Evolutionary conservation across 495 filamentous ascomycete species (phyloP).

Genomic region (Penicillium riverlandense): DNA sequence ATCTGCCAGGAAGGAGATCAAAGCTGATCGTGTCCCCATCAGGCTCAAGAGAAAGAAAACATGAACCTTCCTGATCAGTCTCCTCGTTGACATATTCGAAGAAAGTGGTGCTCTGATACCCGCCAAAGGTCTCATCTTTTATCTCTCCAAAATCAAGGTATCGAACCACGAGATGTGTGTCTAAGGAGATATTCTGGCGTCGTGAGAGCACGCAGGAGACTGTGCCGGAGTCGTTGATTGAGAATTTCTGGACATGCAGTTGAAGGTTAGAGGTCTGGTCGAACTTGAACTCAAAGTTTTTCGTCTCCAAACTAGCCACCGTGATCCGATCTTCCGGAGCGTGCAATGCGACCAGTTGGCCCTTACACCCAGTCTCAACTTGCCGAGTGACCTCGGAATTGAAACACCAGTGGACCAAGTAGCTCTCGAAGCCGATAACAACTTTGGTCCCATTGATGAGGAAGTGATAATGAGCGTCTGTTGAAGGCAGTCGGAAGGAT

Average conservation of each 20-base stretch:
- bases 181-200: no score
- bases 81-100: no score
- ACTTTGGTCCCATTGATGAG: conserved; percentile 12
- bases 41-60: no score
- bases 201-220: no score
- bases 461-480: conserved; percentile 1
- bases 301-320: not conserved
- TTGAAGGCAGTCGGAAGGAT: conserved; percentile 17
- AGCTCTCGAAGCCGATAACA: conserved; percentile 5
- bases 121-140: no score
- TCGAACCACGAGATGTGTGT: no score
- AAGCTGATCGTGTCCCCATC: no score
- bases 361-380: not conserved
- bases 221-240: not conserved
- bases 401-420: conserved; percentile 20
- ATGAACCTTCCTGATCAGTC: no score
- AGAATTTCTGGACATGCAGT: not conserved
- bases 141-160: no score
- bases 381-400: conserved; percentile 8
- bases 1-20: no score
- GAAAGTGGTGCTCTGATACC: no score
- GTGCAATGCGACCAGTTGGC: conserved; percentile 1
- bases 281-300: not conserved
- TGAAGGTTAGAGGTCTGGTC: no score
- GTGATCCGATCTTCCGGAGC: conserved; percentile 5